These are phyloP conservation scores for Penicillium thymicola DNA, from an alignment of 2,329 filamentous ascomycete species.

Conservation along the genomic window DNA sequence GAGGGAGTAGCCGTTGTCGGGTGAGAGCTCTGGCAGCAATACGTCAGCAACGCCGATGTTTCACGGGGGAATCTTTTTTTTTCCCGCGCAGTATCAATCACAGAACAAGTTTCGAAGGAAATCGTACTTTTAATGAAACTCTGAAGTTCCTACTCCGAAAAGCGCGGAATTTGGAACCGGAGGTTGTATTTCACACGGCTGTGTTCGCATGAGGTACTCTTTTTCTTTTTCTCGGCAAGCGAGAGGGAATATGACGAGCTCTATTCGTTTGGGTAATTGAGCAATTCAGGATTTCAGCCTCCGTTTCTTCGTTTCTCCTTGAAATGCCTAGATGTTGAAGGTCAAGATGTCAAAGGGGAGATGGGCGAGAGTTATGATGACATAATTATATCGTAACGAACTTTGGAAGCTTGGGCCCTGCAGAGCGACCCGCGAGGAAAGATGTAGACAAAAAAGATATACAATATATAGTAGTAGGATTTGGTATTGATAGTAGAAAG, in stretches of 20 bases:
- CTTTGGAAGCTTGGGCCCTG: slow-evolving; percentile 14
- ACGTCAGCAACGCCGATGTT: slow-evolving; percentile 23
- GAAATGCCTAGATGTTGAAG: background rate
- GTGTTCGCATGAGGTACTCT: slow-evolving; percentile 28
- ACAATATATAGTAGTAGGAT: background rate
- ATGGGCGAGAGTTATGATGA: slow-evolving; percentile 19
- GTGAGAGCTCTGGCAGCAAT: slow-evolving; percentile 26
- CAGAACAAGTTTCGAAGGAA: background rate
- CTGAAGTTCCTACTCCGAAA: slow-evolving; percentile 14
- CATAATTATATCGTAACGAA: slow-evolving; percentile 26
- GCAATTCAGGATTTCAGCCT: background rate
- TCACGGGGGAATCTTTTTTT: background rate
- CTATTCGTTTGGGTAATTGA: background rate
- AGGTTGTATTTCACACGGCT: slow-evolving; percentile 25
- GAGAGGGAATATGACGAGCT: slow-evolving; percentile 3
- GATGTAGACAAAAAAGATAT: background rate
- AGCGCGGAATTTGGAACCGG: slow-evolving; percentile 21
- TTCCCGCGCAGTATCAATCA: background rate
- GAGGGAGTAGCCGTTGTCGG: slow-evolving; percentile 22
- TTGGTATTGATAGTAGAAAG: background rate
- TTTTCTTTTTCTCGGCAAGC: slow-evolving; percentile 6
- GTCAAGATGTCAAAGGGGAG: slow-evolving; percentile 10
- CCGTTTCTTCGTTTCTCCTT: background rate
- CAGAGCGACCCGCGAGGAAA: slow-evolving; percentile 12
- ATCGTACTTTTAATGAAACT: slow-evolving; percentile 21